phyloP scores from a whole-genome alignment of 768 basidiomycete genomes.

The Phlegmacium glaucopus region DNA sequence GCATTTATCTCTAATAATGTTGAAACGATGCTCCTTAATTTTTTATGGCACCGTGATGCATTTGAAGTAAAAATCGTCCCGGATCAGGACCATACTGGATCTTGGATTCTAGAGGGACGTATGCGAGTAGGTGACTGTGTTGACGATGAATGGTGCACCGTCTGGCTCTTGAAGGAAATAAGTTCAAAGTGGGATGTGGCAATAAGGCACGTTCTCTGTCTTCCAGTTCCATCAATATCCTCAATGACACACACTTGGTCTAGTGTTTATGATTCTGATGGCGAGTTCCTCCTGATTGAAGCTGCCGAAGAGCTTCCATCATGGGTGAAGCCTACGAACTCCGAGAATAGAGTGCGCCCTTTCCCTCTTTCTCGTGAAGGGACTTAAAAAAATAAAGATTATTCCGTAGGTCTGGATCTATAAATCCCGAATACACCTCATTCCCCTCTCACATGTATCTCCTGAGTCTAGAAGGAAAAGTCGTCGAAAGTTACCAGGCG shows the following conservation, averaged over 20 bases:
- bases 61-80: constrained; percentile 73
- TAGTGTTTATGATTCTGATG: constrained; percentile 86
- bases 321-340: constrained; percentile 91
- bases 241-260: neutral
- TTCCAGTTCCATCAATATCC: constrained; percentile 3
- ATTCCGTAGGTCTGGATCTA: constrained; percentile 85
- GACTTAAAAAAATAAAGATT: constrained; percentile 25
- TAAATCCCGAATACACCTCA: constrained; percentile 76
- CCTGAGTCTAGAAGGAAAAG: constrained; percentile 52
- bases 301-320: constrained; percentile 85
- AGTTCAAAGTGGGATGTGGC: constrained; percentile 76
- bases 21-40: constrained; percentile 49
- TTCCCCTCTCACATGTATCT: constrained; percentile 78
- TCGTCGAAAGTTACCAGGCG: constrained; percentile 41
- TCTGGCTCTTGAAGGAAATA: constrained; percentile 83
- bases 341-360: constrained; percentile 84
- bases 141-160: constrained; percentile 97
- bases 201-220: constrained; percentile 55
- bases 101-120: constrained; percentile 70
- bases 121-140: constrained; percentile 94
- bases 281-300: constrained; percentile 95
- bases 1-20: constrained; percentile 60
- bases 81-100: constrained; percentile 32
- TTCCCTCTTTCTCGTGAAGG: constrained; percentile 27
- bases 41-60: constrained; percentile 82